Percentiles rank a stretch among this genome's conserved stretches.
Evolutionary conservation across 2,329 filamentous ascomycete genomes (phyloP).

Genomic region (Didymella sp.): DNA sequence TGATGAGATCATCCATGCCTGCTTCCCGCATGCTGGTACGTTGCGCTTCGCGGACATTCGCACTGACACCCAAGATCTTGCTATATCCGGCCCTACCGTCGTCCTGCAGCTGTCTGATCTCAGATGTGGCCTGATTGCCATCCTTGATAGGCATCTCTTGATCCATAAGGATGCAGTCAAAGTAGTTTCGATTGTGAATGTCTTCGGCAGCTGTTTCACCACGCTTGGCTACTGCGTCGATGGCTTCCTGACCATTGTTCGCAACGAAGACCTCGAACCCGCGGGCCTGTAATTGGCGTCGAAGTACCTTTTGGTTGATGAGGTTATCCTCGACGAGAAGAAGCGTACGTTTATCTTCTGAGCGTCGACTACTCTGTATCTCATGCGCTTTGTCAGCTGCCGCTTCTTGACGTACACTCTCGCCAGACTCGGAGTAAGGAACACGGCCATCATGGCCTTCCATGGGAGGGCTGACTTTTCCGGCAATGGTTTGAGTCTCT

Average conservation of each 20-base stretch:
- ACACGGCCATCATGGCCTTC: slow-evolving; percentile 8
- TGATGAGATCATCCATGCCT: slow-evolving; percentile 50
- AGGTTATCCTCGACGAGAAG: slow-evolving; percentile 59
- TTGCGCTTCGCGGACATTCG: slow-evolving; percentile 49
- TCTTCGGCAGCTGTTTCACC: slow-evolving; percentile 24
- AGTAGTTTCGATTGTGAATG: slow-evolving; percentile 36
- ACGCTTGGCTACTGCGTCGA: slow-evolving; percentile 48
- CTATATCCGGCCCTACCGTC: slow-evolving; percentile 41
- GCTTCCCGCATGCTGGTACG: slow-evolving; percentile 44
- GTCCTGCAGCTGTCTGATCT: slow-evolving; percentile 50
- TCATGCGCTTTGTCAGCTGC: slow-evolving; percentile 27
- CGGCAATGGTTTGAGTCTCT: slow-evolving; percentile 31
- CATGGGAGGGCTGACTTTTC: slow-evolving; percentile 14
- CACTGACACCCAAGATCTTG: slow-evolving; percentile 50
- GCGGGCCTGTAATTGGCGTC: slow-evolving; percentile 57
- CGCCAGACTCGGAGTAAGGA: slow-evolving; percentile 30
- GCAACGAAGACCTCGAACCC: slow-evolving; percentile 53
- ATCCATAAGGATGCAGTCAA: slow-evolving; percentile 55
- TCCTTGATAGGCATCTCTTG: slow-evolving; percentile 56
- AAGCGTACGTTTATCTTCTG: slow-evolving; percentile 33
- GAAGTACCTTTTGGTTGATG: slow-evolving; percentile 58
- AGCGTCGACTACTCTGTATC: slow-evolving; percentile 28
- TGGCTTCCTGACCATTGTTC: slow-evolving; percentile 55
- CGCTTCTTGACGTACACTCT: slow-evolving; percentile 35
- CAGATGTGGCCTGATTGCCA: slow-evolving; percentile 50